These are phyloP conservation scores for Clonostachys sp. DNA, from an alignment of 2,329 filamentous ascomycete species.

Conservation along the genomic window DNA sequence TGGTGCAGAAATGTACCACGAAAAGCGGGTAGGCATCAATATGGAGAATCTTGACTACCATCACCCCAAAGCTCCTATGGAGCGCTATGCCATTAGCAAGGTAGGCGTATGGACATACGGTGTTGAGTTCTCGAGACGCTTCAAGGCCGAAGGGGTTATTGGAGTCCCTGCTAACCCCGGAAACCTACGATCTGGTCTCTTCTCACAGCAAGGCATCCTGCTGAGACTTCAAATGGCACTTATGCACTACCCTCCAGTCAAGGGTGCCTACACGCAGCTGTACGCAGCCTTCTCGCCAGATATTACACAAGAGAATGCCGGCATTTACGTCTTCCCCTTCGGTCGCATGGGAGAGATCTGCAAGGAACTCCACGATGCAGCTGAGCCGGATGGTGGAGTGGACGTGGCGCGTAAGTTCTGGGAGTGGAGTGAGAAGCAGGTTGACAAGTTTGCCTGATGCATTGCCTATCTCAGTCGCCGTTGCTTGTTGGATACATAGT, in stretches of 20 bases:
- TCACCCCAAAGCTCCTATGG: slow-evolving; percentile 3
- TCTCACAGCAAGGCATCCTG: slow-evolving; percentile 9
- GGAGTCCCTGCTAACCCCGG: slow-evolving; percentile 24
- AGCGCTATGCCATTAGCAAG: slow-evolving; percentile 14
- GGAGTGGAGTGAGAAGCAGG: slow-evolving; percentile 25
- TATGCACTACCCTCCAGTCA: slow-evolving; percentile 16
- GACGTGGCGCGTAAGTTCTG: slow-evolving; percentile 20
- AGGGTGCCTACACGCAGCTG: slow-evolving; percentile 42
- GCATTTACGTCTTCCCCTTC: slow-evolving; percentile 3
- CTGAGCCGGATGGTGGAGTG: slow-evolving; percentile 20
- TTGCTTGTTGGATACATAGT: no score
- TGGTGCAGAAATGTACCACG: slow-evolving; percentile 4
- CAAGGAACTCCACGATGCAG: slow-evolving; percentile 12
- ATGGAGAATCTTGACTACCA: slow-evolving; percentile 14
- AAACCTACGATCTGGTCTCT: slow-evolving; percentile 24
- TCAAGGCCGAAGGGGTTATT: slow-evolving; percentile 12
- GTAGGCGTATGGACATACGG: slow-evolving; percentile 11
- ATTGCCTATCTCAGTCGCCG: neutral
- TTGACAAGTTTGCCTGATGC: slow-evolving; percentile 5
- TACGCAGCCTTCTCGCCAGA: slow-evolving; percentile 39
- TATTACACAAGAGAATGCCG: slow-evolving; percentile 24
- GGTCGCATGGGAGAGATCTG: slow-evolving; percentile 21
- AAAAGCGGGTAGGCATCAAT: slow-evolving; percentile 8
- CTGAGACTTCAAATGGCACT: slow-evolving; percentile 5
- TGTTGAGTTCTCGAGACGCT: slow-evolving; percentile 13